Evolutionary conservation across 352 stramenopile genomes (phyloP).

Genomic region (Globisporangium nagaii): DNA sequence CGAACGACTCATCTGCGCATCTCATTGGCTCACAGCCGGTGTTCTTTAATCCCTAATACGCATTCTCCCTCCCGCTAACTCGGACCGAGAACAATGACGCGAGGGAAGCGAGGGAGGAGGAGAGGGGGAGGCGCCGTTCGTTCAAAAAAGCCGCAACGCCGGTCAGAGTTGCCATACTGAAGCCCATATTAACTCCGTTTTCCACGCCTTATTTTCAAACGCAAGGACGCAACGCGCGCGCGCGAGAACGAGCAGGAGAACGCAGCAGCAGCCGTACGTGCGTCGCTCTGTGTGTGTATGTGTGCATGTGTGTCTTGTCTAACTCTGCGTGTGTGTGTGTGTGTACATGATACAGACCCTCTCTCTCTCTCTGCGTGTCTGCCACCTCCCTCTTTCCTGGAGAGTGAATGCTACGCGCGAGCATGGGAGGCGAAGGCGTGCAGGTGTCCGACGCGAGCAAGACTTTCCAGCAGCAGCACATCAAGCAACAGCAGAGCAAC

Average conservation of each 20-base stretch:
- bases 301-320: not conserved
- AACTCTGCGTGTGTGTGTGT: not conserved
- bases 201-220: no score
- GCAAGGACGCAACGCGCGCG: no score
- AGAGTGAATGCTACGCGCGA: slow-evolving; percentile 24
- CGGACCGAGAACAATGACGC: not conserved
- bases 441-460: slow-evolving; percentile 19
- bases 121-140: not conserved
- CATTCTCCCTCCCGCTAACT: not conserved
- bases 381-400: no score
- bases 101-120: no score
- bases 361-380: not conserved
- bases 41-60: not conserved
- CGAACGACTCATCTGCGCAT: not conserved
- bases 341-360: not conserved
- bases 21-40: not conserved
- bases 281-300: not conserved
- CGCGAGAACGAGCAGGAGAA: not conserved
- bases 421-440: slow-evolving; percentile 29
- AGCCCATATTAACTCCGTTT: not conserved
- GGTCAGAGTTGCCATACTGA: not conserved
- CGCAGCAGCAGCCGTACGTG: not conserved
- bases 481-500: slow-evolving; percentile 4
- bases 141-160: not conserved
- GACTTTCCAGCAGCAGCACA: slow-evolving; percentile 14